Conservation (phyloP, 2,329 filamentous ascomycete species). For the Aspergillus oerlinghausenensis region DNA sequence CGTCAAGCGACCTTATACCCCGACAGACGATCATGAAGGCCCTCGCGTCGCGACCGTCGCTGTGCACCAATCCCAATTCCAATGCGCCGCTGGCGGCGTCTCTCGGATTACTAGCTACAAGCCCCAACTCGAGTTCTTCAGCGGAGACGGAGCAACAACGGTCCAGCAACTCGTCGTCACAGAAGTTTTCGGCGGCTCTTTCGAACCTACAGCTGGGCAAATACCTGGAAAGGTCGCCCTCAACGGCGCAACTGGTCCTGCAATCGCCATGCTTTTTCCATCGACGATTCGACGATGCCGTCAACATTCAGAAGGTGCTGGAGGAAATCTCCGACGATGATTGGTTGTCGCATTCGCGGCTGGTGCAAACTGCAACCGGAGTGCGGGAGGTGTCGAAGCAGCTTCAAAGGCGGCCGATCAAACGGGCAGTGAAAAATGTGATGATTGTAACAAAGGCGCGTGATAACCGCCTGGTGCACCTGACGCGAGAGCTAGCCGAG, state of each 20-base stretch:
- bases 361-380: conserved; percentile 91
- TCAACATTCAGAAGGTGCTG: conserved; percentile 89
- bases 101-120: conserved; percentile 53
- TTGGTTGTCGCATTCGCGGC: conserved; percentile 84
- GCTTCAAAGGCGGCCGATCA: conserved; percentile 85
- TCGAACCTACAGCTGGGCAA: conserved; percentile 46
- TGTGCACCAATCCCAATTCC: conserved; percentile 49
- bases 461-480: conserved; percentile 84
- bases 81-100: conserved; percentile 61
- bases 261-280: conserved; percentile 98
- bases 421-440: conserved; percentile 83
- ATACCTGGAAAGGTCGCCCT: conserved; percentile 42
- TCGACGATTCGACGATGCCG: conserved; percentile 90
- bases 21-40: conserved; percentile 81
- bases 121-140: conserved; percentile 16
- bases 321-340: conserved; percentile 88
- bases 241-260: conserved; percentile 56
- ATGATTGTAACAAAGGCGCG: conserved; percentile 99
- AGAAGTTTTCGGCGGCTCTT: conserved; percentile 59
- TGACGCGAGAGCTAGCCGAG: conserved; percentile 80
- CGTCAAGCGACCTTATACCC: conserved; percentile 64
- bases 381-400: conserved; percentile 96
- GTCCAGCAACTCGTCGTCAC: conserved; percentile 47
- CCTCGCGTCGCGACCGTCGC: conserved; percentile 58
- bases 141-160: conserved; percentile 32